Evolutionary conservation across 306 rosid genomes (phyloP), one percentile per base, ranked within the genome.

Genomic region (Urtica urens): DNA sequence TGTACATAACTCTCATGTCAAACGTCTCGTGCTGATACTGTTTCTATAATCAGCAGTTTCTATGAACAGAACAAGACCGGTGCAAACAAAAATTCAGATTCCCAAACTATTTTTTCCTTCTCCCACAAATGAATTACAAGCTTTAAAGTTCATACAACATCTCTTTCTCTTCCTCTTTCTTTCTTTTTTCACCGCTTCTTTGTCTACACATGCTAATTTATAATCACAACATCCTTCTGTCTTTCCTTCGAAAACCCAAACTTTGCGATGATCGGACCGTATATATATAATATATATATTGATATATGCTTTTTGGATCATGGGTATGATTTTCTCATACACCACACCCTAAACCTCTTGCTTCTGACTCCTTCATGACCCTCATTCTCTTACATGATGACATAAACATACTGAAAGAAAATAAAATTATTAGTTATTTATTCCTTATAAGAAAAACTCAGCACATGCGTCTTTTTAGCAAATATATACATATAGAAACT

Each of bases 321-420:
- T 35, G 40, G n/a, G 11, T 16, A 3, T 35, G 10, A 31, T 35
- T 28, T 28, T 52, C 27, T 82, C 74, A 83, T 43, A 73, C 85
- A 47, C 67, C 80, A 76, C 78, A 78, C 3, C 78, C 88, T 66
- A 87, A 74, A 4, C 96, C 96, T 65, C 76, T 80, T 0, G 93
- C 93, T 72, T 83, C 94, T 40, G 93, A 74, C 37, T 80, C 93
- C 72, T 71, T 87, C 96, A 87, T 83, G 70, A 87, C 83, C 71
- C 94, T 83, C 40, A 87, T 52, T 55, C 83, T 78, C 64, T 80
- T 87, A 83, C 96, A 87, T 10, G 93, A 83, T 53, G 79, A 62
- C 68, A 83, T 68, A 64, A 87, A 87, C 94, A 87, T 83, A 19
- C 95, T 84, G 81, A 54, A 77, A 58, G 17, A 46, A 5, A 22